Conservation (phyloP, 2,329 filamentous ascomycete species). For the Trichophyton benhamiae region DNA sequence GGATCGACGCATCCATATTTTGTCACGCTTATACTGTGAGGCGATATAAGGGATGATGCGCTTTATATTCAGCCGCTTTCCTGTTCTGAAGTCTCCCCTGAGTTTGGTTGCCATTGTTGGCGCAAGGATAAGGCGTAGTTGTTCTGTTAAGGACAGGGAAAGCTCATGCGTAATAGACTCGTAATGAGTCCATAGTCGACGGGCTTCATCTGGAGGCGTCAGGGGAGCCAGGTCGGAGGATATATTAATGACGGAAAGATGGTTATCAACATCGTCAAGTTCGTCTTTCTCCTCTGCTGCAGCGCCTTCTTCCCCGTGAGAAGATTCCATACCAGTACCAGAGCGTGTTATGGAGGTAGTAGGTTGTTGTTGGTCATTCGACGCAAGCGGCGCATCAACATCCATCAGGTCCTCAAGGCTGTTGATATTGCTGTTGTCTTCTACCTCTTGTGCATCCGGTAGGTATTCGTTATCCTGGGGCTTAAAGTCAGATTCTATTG, state of each 20-base stretch:
- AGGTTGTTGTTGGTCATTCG: constrained; percentile 25
- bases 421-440: constrained; percentile 30
- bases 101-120: constrained; percentile 94
- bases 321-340: constrained; percentile 23
- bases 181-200: constrained; percentile 72
- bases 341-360: constrained; percentile 8
- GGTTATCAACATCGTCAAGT: constrained; percentile 38
- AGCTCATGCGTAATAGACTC: constrained; percentile 74
- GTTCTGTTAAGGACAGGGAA: constrained; percentile 80
- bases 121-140: constrained; percentile 86
- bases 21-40: constrained; percentile 95
- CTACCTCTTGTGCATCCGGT: constrained; percentile 39
- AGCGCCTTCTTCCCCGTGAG: constrained; percentile 20
- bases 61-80: constrained; percentile 97
- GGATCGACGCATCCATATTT: constrained; percentile 96
- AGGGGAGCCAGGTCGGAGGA: constrained; percentile 36
- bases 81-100: constrained; percentile 89
- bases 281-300: constrained; percentile 35
- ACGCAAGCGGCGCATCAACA: constrained; percentile 24
- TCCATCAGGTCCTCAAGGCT: constrained; percentile 38
- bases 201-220: constrained; percentile 45
- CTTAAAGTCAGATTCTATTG: constrained; percentile 56
- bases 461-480: constrained; percentile 45
- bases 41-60: constrained; percentile 99
- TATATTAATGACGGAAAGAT: constrained; percentile 62